phyloP scores from a whole-genome alignment of 148 eudicot genomes.

The Bassia scoparia region DNA sequence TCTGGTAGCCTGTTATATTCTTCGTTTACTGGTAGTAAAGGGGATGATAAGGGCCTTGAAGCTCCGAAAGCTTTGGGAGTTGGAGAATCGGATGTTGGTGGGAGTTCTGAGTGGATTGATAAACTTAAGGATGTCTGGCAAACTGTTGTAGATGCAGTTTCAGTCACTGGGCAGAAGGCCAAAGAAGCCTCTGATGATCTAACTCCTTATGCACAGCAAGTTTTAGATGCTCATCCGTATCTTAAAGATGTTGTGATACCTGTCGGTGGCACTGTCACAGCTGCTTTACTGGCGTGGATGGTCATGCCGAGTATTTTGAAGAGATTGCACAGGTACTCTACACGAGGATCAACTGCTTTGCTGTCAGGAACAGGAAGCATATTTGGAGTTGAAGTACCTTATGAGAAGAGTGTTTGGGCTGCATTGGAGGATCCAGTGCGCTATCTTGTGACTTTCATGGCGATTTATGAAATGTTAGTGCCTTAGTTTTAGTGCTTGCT shows the following conservation, averaged over 20 bases:
- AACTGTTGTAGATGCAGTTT: constrained; percentile 47
- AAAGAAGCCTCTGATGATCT: constrained; percentile 57
- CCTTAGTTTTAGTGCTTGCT: neutral
- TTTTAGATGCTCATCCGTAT: constrained; percentile 74
- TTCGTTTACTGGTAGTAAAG: constrained; percentile 43
- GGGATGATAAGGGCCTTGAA: constrained; percentile 33
- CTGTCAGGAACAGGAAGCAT: constrained; percentile 48
- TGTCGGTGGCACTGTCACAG: constrained; percentile 61
- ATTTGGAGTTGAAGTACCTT: constrained; percentile 65
- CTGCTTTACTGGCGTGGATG: constrained; percentile 70
- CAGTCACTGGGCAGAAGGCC: constrained; percentile 49
- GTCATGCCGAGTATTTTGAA: constrained; percentile 75
- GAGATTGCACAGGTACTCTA: constrained; percentile 65
- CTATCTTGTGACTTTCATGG: constrained; percentile 65
- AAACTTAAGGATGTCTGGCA: constrained; percentile 59
- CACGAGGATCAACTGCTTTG: constrained; percentile 60
- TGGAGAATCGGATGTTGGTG: constrained; percentile 36
- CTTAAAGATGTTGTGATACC: constrained; percentile 81
- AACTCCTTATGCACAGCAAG: constrained; percentile 56
- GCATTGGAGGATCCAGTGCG: constrained; percentile 83
- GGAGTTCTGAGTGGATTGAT: constrained; percentile 49
- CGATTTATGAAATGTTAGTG: constrained; percentile 66
- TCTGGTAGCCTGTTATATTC: constrained; percentile 44
- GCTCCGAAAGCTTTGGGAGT: constrained; percentile 41
- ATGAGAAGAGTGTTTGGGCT: constrained; percentile 91